Percentiles rank a stretch among this genome's conserved stretches.
Conservation (phyloP, 805 yeast species). For the Schwanniomyces vanrijiae region DNA sequence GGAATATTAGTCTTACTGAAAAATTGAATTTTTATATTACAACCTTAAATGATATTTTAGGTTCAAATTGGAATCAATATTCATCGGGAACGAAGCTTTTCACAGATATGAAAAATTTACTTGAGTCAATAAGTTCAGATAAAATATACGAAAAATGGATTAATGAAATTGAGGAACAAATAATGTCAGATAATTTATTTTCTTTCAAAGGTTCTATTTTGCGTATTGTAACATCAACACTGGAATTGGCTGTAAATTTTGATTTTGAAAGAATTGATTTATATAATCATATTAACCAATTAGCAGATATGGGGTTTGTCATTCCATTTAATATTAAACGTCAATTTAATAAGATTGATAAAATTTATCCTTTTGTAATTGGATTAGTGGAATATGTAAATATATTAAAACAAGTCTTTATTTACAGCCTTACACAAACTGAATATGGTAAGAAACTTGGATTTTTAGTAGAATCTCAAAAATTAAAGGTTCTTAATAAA, state of each 20-base stretch:
- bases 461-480: conserved; percentile 38
- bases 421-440: conserved; percentile 18
- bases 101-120: conserved; percentile 46
- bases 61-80: conserved; percentile 37
- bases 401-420: conserved; percentile 33
- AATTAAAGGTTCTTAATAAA: conserved; percentile 26
- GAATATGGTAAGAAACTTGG: conserved; percentile 41
- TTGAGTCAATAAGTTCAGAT: conserved; percentile 46
- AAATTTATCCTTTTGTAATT: conserved; percentile 57
- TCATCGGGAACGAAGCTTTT: conserved; percentile 59
- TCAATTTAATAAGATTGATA: conserved; percentile 49
- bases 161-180: conserved; percentile 2
- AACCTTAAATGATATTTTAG: conserved; percentile 25
- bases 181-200: conserved; percentile 1
- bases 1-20: conserved; percentile 17
- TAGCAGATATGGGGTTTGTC: conserved; percentile 50
- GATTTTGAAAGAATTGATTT: conserved; percentile 42
- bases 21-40: conserved; percentile 25
- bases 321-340: conserved; percentile 54
- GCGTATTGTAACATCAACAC: neutral
- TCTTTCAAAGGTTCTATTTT: conserved; percentile 10
- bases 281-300: conserved; percentile 54
- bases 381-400: conserved; percentile 52
- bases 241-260: conserved; percentile 49
- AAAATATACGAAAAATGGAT: conserved; percentile 52